Evolutionary conservation across 2,329 filamentous ascomycete genomes (phyloP).

Genomic region (Colletotrichum incanum): DNA sequence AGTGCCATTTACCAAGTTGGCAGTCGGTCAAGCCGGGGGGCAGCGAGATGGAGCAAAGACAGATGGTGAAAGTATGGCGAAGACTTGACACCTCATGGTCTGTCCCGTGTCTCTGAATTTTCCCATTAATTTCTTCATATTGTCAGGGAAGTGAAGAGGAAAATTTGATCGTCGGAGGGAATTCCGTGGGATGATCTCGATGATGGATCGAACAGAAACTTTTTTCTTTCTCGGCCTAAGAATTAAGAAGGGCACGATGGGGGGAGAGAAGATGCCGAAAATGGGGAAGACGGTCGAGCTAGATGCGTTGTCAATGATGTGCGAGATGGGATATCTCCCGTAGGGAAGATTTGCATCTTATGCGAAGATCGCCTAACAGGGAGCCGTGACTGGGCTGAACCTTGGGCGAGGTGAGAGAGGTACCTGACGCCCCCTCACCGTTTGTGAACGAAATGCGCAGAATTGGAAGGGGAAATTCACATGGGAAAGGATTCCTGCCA

Average conservation of each 20-base stretch:
- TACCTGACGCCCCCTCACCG: constrained; percentile 15
- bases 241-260: constrained; percentile 8
- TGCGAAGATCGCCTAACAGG: constrained; percentile 43
- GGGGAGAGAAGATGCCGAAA: constrained; percentile 19
- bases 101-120: neutral
- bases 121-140: constrained; percentile 29
- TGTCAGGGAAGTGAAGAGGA: constrained; percentile 17
- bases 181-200: constrained; percentile 38
- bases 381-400: constrained; percentile 38
- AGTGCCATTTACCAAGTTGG: constrained; percentile 36
- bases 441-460: constrained; percentile 35
- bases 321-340: constrained; percentile 43
- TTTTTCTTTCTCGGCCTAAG: neutral
- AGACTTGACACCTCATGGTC: neutral
- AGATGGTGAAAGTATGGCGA: constrained; percentile 24
- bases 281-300: constrained; percentile 32
- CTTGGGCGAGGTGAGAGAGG: constrained; percentile 25
- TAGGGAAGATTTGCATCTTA: constrained; percentile 43
- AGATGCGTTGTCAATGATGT: constrained; percentile 43
- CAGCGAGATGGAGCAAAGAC: neutral
- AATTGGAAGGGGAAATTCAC: constrained; percentile 31
- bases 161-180: constrained; percentile 21
- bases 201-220: constrained; percentile 22
- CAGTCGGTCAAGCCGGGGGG: constrained; percentile 25
- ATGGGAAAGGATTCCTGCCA: constrained; percentile 23